Evolutionary conservation across 345 rosid genomes (phyloP).

Genomic region (Gynandropsis gynandra): DNA sequence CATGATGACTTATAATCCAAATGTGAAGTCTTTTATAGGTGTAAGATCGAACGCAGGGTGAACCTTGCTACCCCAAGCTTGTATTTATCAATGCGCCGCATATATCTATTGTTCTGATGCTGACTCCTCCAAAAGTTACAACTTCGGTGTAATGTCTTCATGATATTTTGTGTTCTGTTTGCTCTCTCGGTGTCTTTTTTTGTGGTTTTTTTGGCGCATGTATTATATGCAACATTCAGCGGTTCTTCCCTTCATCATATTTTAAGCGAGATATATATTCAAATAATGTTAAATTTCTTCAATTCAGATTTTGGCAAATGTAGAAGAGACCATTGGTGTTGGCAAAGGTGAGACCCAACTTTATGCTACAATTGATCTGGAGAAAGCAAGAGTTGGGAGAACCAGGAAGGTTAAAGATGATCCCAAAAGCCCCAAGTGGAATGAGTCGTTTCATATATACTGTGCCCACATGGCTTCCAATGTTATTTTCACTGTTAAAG

Average conservation of each 20-base stretch:
- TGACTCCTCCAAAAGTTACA: too few relatives aligned
- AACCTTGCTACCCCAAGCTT: too few relatives aligned
- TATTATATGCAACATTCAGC: too few relatives aligned
- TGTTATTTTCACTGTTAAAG: slow-evolving; percentile 84
- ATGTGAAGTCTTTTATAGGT: too few relatives aligned
- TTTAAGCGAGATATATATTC: slow-evolving; percentile 1
- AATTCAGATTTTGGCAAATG: slow-evolving; percentile 57
- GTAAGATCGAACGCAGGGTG: too few relatives aligned
- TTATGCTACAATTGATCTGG: slow-evolving; percentile 84
- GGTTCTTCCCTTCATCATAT: too few relatives aligned
- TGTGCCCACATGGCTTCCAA: slow-evolving; percentile 81
- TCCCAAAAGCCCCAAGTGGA: slow-evolving; percentile 60
- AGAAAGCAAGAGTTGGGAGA: slow-evolving; percentile 90
- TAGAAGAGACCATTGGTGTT: slow-evolving; percentile 70
- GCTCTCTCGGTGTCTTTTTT: slow-evolving; percentile 11
- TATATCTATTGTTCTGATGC: too few relatives aligned
- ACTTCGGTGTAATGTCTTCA: too few relatives aligned
- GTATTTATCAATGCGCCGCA: too few relatives aligned
- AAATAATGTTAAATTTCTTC: slow-evolving; percentile 17
- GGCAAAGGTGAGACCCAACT: slow-evolving; percentile 71
- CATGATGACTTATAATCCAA: too few relatives aligned
- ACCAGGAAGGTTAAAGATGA: slow-evolving; percentile 64
- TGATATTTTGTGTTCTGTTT: background rate
- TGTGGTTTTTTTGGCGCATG: background rate
- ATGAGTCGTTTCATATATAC: slow-evolving; percentile 87